Evolutionary conservation across 2,329 filamentous ascomycete genomes (phyloP).

Genomic region (Fusarium udum): DNA sequence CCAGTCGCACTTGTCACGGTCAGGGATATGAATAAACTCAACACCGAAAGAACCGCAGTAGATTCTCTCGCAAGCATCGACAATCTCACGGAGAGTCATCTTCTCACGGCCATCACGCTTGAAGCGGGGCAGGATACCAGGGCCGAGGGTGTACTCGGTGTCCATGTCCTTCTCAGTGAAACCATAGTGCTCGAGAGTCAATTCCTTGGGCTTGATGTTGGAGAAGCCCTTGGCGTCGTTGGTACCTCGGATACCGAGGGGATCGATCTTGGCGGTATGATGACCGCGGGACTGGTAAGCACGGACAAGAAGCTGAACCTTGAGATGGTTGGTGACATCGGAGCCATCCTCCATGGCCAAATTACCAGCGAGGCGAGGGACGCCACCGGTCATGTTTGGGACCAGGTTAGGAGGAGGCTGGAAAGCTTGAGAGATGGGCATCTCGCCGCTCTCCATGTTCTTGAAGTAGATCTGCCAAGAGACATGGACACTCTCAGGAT

Average conservation of each 20-base stretch:
- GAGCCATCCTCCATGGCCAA: conserved; percentile 74
- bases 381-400: conserved; percentile 80
- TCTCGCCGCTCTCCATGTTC: conserved; percentile 98
- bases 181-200: conserved; percentile 91
- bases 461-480: conserved; percentile 99
- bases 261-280: conserved; percentile 98
- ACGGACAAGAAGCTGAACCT: conserved; percentile 95
- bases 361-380: conserved; percentile 77
- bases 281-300: conserved; percentile 98
- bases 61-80: conserved; percentile 90
- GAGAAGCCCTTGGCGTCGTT: conserved; percentile 74
- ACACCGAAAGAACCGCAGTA: conserved; percentile 98
- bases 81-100: conserved; percentile 96
- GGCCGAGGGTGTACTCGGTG: conserved; percentile 89
- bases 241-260: conserved; percentile 85
- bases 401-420: conserved; percentile 93
- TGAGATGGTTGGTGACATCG: conserved; percentile 94
- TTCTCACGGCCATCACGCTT: conserved; percentile 88
- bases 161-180: conserved; percentile 96
- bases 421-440: conserved; percentile 98
- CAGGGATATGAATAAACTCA: conserved; percentile 98
- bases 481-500: conserved; percentile 92
- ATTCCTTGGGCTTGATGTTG: conserved; percentile 88
- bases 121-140: conserved; percentile 94
- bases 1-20: conserved; percentile 98